Conservation (phyloP, 345 rosid species). For the Pistacia integerrima region DNA sequence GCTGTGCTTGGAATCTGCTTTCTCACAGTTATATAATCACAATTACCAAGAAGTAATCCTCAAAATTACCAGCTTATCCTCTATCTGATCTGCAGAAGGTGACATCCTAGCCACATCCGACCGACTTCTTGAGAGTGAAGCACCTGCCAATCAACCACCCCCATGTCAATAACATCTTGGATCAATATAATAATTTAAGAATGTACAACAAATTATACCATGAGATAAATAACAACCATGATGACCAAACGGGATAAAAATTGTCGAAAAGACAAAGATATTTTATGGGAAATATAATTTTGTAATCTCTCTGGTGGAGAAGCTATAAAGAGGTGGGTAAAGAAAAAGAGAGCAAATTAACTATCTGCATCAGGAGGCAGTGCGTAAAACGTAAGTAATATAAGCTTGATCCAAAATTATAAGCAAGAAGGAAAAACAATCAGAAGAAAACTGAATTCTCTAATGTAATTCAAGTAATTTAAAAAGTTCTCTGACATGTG, state of each 20-base stretch:
- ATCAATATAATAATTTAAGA: slow-evolving; percentile 15
- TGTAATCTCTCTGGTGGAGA: background rate
- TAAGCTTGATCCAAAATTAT: slow-evolving; percentile 2
- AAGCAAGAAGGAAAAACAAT: slow-evolving; percentile 1
- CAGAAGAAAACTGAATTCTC: background rate
- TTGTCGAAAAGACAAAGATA: background rate
- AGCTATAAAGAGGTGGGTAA: background rate
- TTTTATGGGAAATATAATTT: background rate
- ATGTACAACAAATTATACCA: slow-evolving; percentile 14
- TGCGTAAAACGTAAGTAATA: background rate
- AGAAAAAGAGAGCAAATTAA: background rate
- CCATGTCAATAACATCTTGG: slow-evolving; percentile 30
- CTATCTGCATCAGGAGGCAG: background rate
- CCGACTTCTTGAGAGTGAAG: slow-evolving; percentile 68
- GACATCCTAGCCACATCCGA: slow-evolving; percentile 68
- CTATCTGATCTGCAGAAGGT: slow-evolving; percentile 54
- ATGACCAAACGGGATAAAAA: background rate
- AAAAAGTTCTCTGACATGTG: background rate
- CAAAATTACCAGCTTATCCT: slow-evolving; percentile 63
- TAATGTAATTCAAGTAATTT: background rate
- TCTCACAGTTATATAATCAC: slow-evolving; percentile 21
- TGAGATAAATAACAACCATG: slow-evolving; percentile 6
- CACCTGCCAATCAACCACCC: slow-evolving; percentile 37
- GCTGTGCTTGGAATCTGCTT: slow-evolving; percentile 24
- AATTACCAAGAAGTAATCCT: slow-evolving; percentile 7